Evolutionary conservation across 1,284 basidiomycete species (phyloP).

Genomic region (Cutaneotrichosporon mucoides): DNA sequence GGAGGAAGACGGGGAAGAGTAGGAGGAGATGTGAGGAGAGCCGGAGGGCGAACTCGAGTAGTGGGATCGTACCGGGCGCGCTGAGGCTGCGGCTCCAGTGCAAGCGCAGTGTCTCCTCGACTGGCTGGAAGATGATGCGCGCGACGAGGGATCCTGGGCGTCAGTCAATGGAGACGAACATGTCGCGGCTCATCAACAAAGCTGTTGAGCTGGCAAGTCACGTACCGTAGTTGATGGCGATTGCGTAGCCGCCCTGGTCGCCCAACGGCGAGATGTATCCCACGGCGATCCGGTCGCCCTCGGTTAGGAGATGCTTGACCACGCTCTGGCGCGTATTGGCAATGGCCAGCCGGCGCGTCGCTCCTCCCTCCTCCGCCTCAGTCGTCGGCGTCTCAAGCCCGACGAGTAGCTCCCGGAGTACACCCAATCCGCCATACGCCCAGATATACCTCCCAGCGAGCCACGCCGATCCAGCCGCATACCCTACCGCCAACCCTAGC

Average conservation of each 20-base stretch:
- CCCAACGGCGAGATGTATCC: constrained; percentile 73
- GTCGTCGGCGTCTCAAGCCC: neutral
- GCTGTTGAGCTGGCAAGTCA: neutral
- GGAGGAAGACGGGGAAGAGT: constrained; percentile 69
- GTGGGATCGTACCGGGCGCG: constrained; percentile 21
- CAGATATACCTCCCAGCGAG: constrained; percentile 45
- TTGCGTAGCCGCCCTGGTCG: constrained; percentile 88
- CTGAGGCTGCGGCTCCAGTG: constrained; percentile 66
- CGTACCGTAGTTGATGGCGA: constrained; percentile 87
- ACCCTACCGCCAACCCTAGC: constrained; percentile 75
- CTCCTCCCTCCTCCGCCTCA: too few relatives aligned
- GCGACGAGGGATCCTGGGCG: constrained; percentile 77
- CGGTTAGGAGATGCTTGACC: constrained; percentile 90
- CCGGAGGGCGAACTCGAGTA: constrained; percentile 59
- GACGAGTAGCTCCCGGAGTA: neutral
- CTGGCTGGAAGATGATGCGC: constrained; percentile 83
- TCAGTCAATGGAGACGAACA: constrained; percentile 39
- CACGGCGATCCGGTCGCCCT: constrained; percentile 88
- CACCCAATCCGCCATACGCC: constrained; percentile 22
- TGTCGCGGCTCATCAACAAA: constrained; percentile 57
- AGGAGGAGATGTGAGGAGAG: constrained; percentile 66
- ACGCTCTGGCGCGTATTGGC: constrained; percentile 64
- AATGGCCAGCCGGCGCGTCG: constrained; percentile 30
- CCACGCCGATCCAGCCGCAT: constrained; percentile 63
- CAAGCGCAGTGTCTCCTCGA: constrained; percentile 82